phyloP scores from a whole-genome alignment of 192 early-diverging fungal species.

The Fimicolochytrium jonesii region DNA sequence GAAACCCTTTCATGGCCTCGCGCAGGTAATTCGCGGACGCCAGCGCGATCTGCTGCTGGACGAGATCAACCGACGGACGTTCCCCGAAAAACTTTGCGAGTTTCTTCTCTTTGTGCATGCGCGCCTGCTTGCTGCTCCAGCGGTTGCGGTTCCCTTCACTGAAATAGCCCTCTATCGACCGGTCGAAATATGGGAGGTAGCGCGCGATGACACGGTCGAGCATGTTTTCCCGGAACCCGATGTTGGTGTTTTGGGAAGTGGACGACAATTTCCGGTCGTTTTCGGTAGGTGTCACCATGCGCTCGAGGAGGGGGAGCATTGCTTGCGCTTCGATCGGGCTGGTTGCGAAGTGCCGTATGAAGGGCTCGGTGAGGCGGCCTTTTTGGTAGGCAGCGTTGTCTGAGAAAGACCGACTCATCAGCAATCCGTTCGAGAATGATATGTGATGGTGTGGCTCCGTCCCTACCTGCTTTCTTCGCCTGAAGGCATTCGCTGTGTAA shows the following conservation, averaged over 20 bases:
- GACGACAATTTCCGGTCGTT: no score
- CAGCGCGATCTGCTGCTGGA: conserved; percentile 41
- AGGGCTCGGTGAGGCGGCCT: conserved; percentile 10
- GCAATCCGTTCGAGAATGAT: no score
- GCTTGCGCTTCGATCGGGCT: conserved; percentile 10
- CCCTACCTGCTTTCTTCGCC: conserved; percentile 48
- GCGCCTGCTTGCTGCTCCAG: conserved; percentile 53
- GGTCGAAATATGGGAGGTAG: conserved; percentile 23
- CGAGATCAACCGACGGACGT: conserved; percentile 49
- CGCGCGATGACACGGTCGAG: conserved; percentile 15
- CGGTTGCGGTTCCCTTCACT: conserved; percentile 38
- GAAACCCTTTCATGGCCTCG: no score
- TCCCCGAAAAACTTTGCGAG: conserved; percentile 68
- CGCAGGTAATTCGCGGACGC: conserved; percentile 3
- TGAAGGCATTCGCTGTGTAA: conserved; percentile 41
- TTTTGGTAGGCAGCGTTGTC: no score
- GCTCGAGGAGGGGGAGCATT: conserved; percentile 1
- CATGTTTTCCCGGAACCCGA: conserved; percentile 31
- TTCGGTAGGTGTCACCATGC: not conserved
- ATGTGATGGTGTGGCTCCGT: no score
- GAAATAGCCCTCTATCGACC: conserved; percentile 49
- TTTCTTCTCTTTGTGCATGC: conserved; percentile 58
- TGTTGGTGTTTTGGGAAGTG: no score
- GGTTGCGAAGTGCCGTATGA: not conserved
- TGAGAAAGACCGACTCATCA: no score